Percentiles rank a stretch among this genome's conserved stretches.
phyloP scores from a whole-genome alignment of 1,139 yeast genomes.

The Candida anutae region DNA sequence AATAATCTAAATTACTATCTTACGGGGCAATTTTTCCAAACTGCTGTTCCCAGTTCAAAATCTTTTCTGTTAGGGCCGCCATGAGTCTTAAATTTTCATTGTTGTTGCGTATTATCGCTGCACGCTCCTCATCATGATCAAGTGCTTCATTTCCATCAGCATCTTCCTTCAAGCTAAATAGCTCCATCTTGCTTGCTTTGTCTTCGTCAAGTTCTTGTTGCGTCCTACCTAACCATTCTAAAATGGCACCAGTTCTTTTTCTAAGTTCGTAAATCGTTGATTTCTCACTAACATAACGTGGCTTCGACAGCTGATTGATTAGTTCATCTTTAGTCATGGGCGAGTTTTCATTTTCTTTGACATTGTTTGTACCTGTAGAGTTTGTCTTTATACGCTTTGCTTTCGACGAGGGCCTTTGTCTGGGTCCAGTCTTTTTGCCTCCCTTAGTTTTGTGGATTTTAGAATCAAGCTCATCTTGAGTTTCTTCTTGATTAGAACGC shows the following conservation, averaged over 20 bases:
- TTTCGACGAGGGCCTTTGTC: slow-evolving; percentile 6
- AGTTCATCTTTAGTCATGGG: slow-evolving; percentile 29
- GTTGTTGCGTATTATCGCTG: slow-evolving; percentile 33
- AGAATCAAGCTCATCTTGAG: slow-evolving; percentile 6
- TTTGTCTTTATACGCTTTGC: slow-evolving; percentile 6
- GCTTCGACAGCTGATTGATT: slow-evolving; percentile 65
- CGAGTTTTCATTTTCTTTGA: slow-evolving; percentile 1
- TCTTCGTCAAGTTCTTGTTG: slow-evolving; percentile 76
- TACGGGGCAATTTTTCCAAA: slow-evolving; percentile 51
- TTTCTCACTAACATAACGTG: slow-evolving; percentile 72
- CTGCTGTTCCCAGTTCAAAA: slow-evolving; percentile 71
- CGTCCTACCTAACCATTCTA: slow-evolving; percentile 83
- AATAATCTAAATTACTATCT: background rate
- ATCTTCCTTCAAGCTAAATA: slow-evolving; percentile 24
- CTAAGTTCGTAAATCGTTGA: slow-evolving; percentile 75
- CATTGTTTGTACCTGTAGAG: slow-evolving; percentile 2
- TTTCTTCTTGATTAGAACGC: slow-evolving; percentile 12
- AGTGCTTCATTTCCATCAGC: slow-evolving; percentile 6
- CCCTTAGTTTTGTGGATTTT: slow-evolving; percentile 7
- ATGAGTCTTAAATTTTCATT: slow-evolving; percentile 55
- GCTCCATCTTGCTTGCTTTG: slow-evolving; percentile 44
- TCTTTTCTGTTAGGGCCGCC: slow-evolving; percentile 62
- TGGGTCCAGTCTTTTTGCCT: slow-evolving; percentile 6
- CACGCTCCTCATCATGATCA: slow-evolving; percentile 24
- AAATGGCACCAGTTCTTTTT: slow-evolving; percentile 78